Evolutionary conservation across 495 filamentous ascomycete species (phyloP), one percentile per base, ranked within the genome.

Genomic region (Pyronema omphalodes): DNA sequence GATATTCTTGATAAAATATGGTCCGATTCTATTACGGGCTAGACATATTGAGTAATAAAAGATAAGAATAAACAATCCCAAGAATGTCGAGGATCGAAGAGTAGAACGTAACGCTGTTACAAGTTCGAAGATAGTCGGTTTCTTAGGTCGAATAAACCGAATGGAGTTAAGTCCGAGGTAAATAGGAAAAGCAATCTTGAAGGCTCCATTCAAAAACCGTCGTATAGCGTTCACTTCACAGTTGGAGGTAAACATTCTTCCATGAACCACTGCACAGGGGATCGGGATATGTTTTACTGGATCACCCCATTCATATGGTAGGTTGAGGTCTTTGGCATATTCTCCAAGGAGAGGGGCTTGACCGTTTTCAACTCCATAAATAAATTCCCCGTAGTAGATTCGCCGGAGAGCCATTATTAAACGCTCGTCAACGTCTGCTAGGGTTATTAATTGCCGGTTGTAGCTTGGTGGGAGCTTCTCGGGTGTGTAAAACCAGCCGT

Each of bases 11-110:
- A 89, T 69, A 19, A 93, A 35, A 47, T 69, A 68, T 1, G 88
- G 88, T 0, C 88, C 88, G 7, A 94, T 50, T n/a, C 83, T 71
- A 3, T 83, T 88, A 35, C 88, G 76, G 2, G 82, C 73, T 0
- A 94, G 76, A 63, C 88, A 95, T 6, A 95, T 83, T 29, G 79
- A 78, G 66, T 94, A 94, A 69, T 89, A 95, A 58, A 91, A 93
- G 1, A 89, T 70, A 8, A 76, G 70, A 55, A 94, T 81, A 66
- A 93, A 94, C 0, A 81, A 71, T 0, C 80, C 86, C 1, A 95
- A 73, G 67, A 95, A 94, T 3, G 81, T 73, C 7, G 87, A 88
- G 12, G 85, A 91, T 44, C 83, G 78, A 9, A 74, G 64, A 0
- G 84, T 79, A 29, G 80, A 81, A 14, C 70, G 55, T 47, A 83